Percentiles rank a stretch among this genome's conserved stretches.
These are phyloP conservation scores for Zizania latifolia DNA, from an alignment of 176 grass and related monocot species.

Conservation along the genomic window DNA sequence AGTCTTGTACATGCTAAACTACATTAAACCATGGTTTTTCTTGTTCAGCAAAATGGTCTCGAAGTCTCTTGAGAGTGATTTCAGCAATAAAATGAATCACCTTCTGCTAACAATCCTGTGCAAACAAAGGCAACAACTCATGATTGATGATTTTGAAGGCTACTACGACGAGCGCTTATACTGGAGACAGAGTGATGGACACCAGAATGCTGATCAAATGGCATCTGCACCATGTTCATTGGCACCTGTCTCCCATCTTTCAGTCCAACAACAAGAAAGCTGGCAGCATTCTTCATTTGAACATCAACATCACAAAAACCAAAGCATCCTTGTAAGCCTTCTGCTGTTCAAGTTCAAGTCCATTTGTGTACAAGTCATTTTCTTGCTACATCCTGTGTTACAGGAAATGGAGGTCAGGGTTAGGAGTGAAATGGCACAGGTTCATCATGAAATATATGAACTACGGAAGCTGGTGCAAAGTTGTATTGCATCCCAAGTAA, in stretches of 20 bases:
- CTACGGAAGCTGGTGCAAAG: constrained; percentile 71
- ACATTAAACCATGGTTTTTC: neutral
- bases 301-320: constrained; percentile 40
- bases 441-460: constrained; percentile 86
- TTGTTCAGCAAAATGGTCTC: constrained; percentile 80
- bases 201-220: constrained; percentile 44
- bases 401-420: constrained; percentile 59
- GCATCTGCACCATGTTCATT: constrained; percentile 45
- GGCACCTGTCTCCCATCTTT: constrained; percentile 42
- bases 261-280: constrained; percentile 36
- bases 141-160: constrained; percentile 65
- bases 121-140: constrained; percentile 52
- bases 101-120: constrained; percentile 53
- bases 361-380: neutral
- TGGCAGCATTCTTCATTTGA: constrained; percentile 52
- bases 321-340: constrained; percentile 44
- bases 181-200: constrained; percentile 61
- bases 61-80: constrained; percentile 85
- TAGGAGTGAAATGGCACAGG: constrained; percentile 70
- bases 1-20: neutral
- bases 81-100: constrained; percentile 78
- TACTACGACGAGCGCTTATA: constrained; percentile 41
- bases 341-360: constrained; percentile 30
- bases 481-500: constrained; percentile 86
- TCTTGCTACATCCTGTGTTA: constrained; percentile 31